Conservation (phyloP, 768 basidiomycete species). For the Strobilomyces dryophilus region DNA sequence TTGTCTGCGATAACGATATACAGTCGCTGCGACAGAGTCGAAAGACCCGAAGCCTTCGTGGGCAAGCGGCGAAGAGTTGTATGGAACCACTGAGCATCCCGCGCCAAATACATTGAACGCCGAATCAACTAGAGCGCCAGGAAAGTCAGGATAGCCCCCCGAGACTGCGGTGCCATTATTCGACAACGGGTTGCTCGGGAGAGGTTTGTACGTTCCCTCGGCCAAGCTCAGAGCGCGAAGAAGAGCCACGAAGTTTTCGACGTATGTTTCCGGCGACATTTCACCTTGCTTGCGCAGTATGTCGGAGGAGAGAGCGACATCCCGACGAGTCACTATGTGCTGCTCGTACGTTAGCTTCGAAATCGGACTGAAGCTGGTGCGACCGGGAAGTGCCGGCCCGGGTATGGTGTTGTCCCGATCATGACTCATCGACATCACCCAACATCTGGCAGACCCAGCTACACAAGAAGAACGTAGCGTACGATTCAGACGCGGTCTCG, state of each 20-base stretch:
- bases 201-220: conserved; percentile 1
- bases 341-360: too few relatives aligned
- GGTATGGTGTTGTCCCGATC: too few relatives aligned
- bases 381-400: too few relatives aligned
- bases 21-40: conserved; percentile 8
- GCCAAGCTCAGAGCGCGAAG: background rate
- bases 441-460: too few relatives aligned
- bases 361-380: too few relatives aligned
- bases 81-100: conserved; percentile 6
- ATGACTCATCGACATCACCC: too few relatives aligned
- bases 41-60: conserved; percentile 13
- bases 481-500: too few relatives aligned
- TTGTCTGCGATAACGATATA: conserved; percentile 22
- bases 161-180: background rate
- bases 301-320: background rate
- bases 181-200: background rate
- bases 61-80: conserved; percentile 7
- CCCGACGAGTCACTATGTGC: too few relatives aligned
- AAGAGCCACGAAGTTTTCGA: background rate
- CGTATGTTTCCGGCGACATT: background rate
- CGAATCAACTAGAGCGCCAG: background rate
- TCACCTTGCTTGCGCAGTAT: background rate
- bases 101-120: background rate
- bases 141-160: background rate
- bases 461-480: too few relatives aligned